These are phyloP conservation scores for Lipomyces kockii DNA, from an alignment of 805 yeast species.

Conservation along the genomic window DNA sequence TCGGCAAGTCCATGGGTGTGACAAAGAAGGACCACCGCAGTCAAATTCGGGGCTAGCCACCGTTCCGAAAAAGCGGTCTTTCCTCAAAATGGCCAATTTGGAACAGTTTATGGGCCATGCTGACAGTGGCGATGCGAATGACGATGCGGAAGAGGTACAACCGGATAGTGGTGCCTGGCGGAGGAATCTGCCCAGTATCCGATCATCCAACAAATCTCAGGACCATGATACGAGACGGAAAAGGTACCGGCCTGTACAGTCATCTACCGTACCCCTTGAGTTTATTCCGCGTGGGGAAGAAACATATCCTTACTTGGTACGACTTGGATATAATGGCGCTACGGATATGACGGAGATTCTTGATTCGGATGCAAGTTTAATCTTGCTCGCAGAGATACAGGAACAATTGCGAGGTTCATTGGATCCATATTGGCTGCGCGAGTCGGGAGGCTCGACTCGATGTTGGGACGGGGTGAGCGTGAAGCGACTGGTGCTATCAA, in stretches of 20 bases:
- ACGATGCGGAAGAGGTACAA: neutral
- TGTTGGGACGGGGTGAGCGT: neutral
- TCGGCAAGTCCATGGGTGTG: neutral
- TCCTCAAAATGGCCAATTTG: neutral
- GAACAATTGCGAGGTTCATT: slow-evolving; percentile 2
- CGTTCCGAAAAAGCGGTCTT: neutral
- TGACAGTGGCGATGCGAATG: neutral
- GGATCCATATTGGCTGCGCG: neutral
- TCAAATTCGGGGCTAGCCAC: neutral
- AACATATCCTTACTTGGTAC: slow-evolving; percentile 6
- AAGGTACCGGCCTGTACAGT: neutral
- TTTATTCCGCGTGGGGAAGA: slow-evolving; percentile 13
- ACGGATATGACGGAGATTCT: neutral
- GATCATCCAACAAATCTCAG: neutral
- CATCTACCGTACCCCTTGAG: slow-evolving; percentile 4
- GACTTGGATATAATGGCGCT: neutral
- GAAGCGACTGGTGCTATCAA: slow-evolving; percentile 1
- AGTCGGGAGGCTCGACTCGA: neutral
- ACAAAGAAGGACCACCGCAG: neutral
- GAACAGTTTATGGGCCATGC: neutral
- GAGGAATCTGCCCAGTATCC: neutral
- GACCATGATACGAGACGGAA: neutral
- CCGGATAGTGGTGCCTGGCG: neutral
- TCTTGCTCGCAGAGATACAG: neutral
- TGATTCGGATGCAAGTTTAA: neutral